A percentile compares a stretch with the other conserved stretches of the same genome.
Conservation (phyloP, 441 rosid genomes). For the Pelargonium cotyledonis region DNA sequence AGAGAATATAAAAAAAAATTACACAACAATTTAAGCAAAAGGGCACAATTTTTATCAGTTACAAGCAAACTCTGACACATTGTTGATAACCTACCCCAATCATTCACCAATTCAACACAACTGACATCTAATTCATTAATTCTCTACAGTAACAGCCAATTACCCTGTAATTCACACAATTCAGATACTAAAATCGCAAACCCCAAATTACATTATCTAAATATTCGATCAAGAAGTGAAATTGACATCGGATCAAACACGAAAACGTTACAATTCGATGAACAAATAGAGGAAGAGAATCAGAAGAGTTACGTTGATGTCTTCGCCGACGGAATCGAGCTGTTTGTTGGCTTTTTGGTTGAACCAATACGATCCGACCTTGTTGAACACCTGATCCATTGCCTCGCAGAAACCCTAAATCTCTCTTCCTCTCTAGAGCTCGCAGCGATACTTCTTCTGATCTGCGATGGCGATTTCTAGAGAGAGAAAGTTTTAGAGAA, state of each 20-base stretch:
- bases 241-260: not conserved
- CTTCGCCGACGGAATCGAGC: slow-evolving; percentile 63
- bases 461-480: no score
- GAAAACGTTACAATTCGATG: no score
- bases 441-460: no score
- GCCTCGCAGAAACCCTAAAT: not conserved
- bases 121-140: no score
- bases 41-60: no score
- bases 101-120: not conserved
- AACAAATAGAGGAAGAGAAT: not conserved
- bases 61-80: no score
- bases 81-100: not conserved
- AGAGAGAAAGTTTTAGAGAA: no score
- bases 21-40: no score
- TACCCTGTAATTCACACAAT: not conserved
- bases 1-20: no score
- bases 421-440: no score
- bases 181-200: not conserved
- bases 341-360: slow-evolving; percentile 58
- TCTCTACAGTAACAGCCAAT: not conserved
- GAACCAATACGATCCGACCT: slow-evolving; percentile 69
- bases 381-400: slow-evolving; percentile 70
- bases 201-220: no score
- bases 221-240: no score
- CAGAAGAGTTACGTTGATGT: slow-evolving; percentile 38